Base-by-base conservation (phyloP, 1,284 basidiomycete genomes). In the Dichomitus squalens region DNA sequence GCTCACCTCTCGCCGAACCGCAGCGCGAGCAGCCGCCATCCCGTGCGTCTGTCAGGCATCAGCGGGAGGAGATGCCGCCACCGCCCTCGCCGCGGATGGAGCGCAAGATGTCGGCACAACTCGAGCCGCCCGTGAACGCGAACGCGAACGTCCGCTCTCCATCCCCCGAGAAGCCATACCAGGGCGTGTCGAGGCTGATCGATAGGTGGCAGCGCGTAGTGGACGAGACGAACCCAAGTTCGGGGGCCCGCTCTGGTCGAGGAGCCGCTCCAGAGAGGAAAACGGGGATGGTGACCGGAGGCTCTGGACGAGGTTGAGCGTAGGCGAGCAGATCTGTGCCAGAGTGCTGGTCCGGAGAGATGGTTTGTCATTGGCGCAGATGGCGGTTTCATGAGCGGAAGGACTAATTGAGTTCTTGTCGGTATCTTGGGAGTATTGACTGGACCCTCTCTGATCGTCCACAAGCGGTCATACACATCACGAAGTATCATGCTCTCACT, bases 151-250 rank as follows among this genome's bases (percentile, higher is more conserved):
- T 68, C 46, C 74, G 79, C 18, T 76, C 86, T 16, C 75, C 86
- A 7, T 88, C 88, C 21, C 87, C 88, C 7, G 90, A 93, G 66
- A 80, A 80, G 54, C 86, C 88, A 38, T 93, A 87, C 70, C 86
- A 85, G 67, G 90, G 91, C 44, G 91, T 93, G 44, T 87, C 89
- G 35, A 88, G 80, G 72, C 78, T 93, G 40, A 93, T 93, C 63
- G 87, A 91, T 68, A 83, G 92, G 67, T 93, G 90, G 91, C 88
- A 93, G 72, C 83, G 82, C 60, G 92, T 88, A 73, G 83, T 86
- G 34, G 84, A 80, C n/a, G 87, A 86, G 64, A 74, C 76, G 18
- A 82, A 82, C 70, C 55, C 70, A 44, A 18, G n/a, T 18, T 18
- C 46, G 57, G 49, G 40, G 52, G 35, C 21, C 59, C 43, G 47